Base-by-base conservation (phyloP, 495 filamentous ascomycete genomes). In the Jackrogersella minutella region DNA sequence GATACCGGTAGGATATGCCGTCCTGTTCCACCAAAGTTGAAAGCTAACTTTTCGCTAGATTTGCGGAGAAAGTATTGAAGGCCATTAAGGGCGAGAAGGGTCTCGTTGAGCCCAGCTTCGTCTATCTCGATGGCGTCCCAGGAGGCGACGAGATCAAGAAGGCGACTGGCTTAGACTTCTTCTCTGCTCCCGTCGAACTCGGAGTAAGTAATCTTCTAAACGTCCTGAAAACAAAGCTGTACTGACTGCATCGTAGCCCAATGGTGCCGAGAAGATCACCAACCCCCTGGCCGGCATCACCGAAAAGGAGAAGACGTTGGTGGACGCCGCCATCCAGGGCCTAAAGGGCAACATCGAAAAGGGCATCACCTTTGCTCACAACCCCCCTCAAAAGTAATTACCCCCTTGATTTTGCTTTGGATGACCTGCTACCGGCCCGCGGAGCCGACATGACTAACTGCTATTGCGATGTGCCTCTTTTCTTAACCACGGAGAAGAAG, bases 111-210 rank as follows among this genome's bases (percentile, higher is more conserved):
- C 94, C 96, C 54, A 93, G 92, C 75, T 98, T 88, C 78, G 87
- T 99, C 77, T 97, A 98, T 82, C 88, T 98, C 17, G 89, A 92
- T 51, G 96, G 93, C 74, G 85, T 99, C 40, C 74, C 88, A 22
- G 96, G 96, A 59, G 96, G 96, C 72, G 89, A 92, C 34, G 92
- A 86, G 65, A 88, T 99, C 68, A 81, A 77, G 58, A 90, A 96
- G 83, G 88, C 85, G 54, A 90, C 87, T 61, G 94, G 93, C 69
- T 81, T 89, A 70, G 92, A 98, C 41, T 99, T 91, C 85, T 99
- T 99, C 85, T 97, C 95, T 41, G 92, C 93, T 57, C 94, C 93
- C 17, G 86, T 99, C 55, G 90, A 96, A 78, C 92, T 99, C 58
- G 95, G 94, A 70, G 93, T 96, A 91, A 80, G 90, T 47, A 33